phyloP scores from a whole-genome alignment of 163 green algal species.

The Trebouxia gelatinosa region DNA sequence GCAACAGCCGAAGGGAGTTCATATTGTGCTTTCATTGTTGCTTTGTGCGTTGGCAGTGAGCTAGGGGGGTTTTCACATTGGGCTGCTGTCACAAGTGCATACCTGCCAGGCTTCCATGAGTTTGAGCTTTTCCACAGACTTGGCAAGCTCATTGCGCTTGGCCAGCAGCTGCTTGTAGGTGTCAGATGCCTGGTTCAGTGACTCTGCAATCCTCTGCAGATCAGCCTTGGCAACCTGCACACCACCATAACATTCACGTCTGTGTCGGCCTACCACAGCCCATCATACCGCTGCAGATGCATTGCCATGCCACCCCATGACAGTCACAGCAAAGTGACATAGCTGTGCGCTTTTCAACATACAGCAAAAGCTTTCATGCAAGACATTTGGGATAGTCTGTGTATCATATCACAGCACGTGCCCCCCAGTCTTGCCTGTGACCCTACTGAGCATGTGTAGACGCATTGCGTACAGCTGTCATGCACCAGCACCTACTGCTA shows the following conservation, averaged over 20 bases:
- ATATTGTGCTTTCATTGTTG: no score
- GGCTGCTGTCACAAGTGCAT: no score
- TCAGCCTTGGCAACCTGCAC: slow-evolving; percentile 39
- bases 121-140: slow-evolving; percentile 26
- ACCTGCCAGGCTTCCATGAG: slow-evolving; percentile 32
- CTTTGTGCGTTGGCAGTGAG: no score
- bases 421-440: background rate
- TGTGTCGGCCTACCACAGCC: no score
- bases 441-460: background rate
- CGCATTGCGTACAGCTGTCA: background rate
- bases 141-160: background rate
- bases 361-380: background rate
- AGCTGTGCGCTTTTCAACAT: background rate
- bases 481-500: no score
- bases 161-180: slow-evolving; percentile 28
- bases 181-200: slow-evolving; percentile 21
- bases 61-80: no score
- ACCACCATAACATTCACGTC: no score
- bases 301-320: slow-evolving; percentile 13
- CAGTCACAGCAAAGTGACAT: background rate
- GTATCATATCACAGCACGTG: no score
- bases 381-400: no score
- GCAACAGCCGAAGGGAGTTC: no score
- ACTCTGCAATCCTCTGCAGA: slow-evolving; percentile 47
- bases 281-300: slow-evolving; percentile 44